Evolutionary conservation across 2,329 filamentous ascomycete genomes (phyloP), one percentile per base, ranked within the genome.

Genomic region (Paramyrothecium sp.): DNA sequence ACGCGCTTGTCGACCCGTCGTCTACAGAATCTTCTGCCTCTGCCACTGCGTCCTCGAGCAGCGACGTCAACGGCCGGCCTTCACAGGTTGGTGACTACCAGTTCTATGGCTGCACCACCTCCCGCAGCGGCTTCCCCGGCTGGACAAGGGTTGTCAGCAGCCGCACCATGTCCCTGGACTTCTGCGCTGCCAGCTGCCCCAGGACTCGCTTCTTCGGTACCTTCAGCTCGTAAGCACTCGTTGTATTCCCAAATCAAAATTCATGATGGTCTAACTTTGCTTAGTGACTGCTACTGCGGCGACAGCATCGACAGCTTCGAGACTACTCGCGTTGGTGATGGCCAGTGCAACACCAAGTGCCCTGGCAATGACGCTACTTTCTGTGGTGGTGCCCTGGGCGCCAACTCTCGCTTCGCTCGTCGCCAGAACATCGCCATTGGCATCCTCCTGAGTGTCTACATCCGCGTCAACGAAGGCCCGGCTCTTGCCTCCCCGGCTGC

Each of bases 81-180:
- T 21, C 44, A 3, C 16, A 23, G 3, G 46, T 66, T 3, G 56
- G 55, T 5, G 58, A 62, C 56, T 71, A 68, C 57, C 50, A 55
- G 20, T 54, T 67, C 44, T 61, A 62, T 26, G 71, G 69, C 51
- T 73, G 71, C 55, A 59, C 63, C 41, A 50, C 53, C 16, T 69
- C 65, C 2, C 19, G 49, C 2, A 54, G 47, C 0, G 61, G 58
- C 7, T 70, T 68, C 59, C 62, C 65, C 7, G 62, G 57, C n/a
- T 71, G 71, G 11, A 41, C 56, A 19, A 60, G 60, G 22, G 23
- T 58, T 3, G 57, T 58, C 2, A 20, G 58, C 2, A 58, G 58
- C 4, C 44, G 33, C 7, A 13, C 58, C 17, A 67, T 67, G 65
- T 63, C 59, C 19, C 52, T 70, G 21, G 63, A 72, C 8, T 47